These are phyloP conservation scores for Suillus occidentalis DNA, from an alignment of 768 basidiomycete species.

Conservation along the genomic window DNA sequence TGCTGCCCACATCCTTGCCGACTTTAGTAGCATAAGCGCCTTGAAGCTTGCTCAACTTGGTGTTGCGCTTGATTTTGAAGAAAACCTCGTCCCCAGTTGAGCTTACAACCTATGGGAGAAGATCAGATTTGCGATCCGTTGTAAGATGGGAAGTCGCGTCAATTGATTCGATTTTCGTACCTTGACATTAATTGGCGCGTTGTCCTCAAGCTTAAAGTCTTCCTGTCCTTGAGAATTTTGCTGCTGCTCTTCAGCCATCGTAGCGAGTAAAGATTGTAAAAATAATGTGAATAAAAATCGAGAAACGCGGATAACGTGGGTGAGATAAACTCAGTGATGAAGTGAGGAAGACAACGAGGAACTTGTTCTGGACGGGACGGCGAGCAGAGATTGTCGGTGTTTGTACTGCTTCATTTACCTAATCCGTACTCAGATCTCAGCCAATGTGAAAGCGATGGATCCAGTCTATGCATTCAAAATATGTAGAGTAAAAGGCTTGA, in stretches of 20 bases:
- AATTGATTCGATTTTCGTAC: constrained; percentile 37
- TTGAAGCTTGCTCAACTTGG: constrained; percentile 89
- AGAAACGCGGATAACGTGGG: constrained; percentile 3
- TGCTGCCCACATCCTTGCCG: constrained; percentile 83
- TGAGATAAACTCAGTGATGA: not conserved
- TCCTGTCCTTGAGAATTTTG: constrained; percentile 35
- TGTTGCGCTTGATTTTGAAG: constrained; percentile 96
- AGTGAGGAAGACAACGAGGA: not conserved
- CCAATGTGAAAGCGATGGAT: not conserved
- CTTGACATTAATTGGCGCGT: constrained; percentile 78
- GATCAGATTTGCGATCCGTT: constrained; percentile 8
- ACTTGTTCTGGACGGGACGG: not conserved
- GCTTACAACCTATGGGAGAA: constrained; percentile 59
- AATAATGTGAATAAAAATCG: constrained; percentile 3
- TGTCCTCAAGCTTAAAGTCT: constrained; percentile 54
- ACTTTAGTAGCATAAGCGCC: constrained; percentile 92
- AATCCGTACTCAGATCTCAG: not conserved
- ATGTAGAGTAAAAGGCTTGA: not conserved
- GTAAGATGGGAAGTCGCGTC: constrained; percentile 3
- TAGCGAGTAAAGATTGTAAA: not conserved
- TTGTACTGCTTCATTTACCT: constrained; percentile 8
- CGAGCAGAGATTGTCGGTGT: constrained; percentile 9
- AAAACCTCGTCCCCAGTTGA: constrained; percentile 85
- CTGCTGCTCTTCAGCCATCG: constrained; percentile 58
- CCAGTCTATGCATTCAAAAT: not conserved